These are phyloP conservation scores for Sporisorium exsertum DNA, from an alignment of 1,284 basidiomycete species.

Conservation along the genomic window DNA sequence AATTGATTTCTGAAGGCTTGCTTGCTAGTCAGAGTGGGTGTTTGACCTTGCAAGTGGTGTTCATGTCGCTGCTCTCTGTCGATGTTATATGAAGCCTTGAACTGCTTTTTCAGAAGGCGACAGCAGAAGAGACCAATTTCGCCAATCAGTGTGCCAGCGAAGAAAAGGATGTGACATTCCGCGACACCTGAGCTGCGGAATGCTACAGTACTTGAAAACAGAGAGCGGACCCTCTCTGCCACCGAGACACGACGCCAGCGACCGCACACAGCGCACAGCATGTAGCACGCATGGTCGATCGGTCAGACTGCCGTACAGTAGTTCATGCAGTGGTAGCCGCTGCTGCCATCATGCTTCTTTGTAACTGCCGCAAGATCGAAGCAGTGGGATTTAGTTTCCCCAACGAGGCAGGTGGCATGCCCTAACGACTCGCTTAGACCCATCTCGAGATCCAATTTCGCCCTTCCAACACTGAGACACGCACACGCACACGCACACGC, in stretches of 20 bases:
- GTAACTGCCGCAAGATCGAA: neutral
- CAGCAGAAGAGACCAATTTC: neutral
- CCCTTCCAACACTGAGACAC: neutral
- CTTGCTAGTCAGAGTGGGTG: too few species aligned
- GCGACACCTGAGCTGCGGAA: slow-evolving; percentile 19
- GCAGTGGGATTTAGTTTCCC: neutral
- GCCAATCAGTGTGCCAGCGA: slow-evolving; percentile 9
- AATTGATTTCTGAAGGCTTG: too few species aligned
- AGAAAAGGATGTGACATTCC: slow-evolving; percentile 17
- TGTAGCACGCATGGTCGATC: slow-evolving; percentile 5
- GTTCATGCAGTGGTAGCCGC: too few species aligned
- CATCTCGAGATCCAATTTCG: neutral
- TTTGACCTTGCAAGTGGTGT: neutral
- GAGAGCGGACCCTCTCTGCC: neutral
- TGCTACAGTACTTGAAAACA: neutral
- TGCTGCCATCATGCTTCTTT: too few species aligned
- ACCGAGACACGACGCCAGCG: too few species aligned
- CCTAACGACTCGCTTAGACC: neutral
- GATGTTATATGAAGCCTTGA: too few species aligned
- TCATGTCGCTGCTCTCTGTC: neutral
- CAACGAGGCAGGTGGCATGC: slow-evolving; percentile 7
- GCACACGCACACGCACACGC: too few species aligned
- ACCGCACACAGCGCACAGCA: neutral
- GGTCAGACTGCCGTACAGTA: neutral
- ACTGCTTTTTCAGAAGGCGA: too few species aligned